Base-by-base conservation (phyloP, 805 yeast species). In the Saccharomycopsis selenospora region DNA sequence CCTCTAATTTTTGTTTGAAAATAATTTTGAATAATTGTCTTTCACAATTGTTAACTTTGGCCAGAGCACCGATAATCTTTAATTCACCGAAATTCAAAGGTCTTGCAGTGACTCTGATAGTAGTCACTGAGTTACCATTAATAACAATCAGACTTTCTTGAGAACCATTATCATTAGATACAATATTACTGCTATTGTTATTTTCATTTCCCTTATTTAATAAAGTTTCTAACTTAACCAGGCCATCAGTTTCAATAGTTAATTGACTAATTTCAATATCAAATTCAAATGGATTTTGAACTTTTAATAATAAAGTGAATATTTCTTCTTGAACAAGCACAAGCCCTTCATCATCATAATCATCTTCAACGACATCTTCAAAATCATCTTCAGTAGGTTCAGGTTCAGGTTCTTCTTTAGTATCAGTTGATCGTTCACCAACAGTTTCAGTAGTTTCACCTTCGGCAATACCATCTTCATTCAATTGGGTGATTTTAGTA, bases 231-330 rank as follows among this genome's bases (percentile, higher is more conserved):
- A 63, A 52, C 14, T 66, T 60, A 4, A 52, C 46, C 22, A 56
- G 62, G 1, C 54, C 46, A 3, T 66, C 57, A 3, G 56, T 48
- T 25, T 57, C 55, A 2, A 82, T 63, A 33, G 65, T 57, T 2
- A 83, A 59, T 26, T 73, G 73, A 17, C 69, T 67, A 3, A 90
- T 65, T 33, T 77, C 80, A 11, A 90, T 66, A 38, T 82, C 87
- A 62, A 86, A 87, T 4, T 76, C 75, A 65, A 79, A 87, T 6
- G 96, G 95, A 60, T 91, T 91, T 59, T 84, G 89, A 6, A 90
- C 58, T 2, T 69, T 66, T 1, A 86, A 66, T 4, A 67, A 60
- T 14, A 85, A 67, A 49, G 79, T 83, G 10, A 77, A 74, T 3
- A 75, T 68, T 46, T 88, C 95, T 28, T 80, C 85, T 54, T 76